Base-by-base conservation (phyloP, 75 land plant species). In the Picea sitchensis region DNA sequence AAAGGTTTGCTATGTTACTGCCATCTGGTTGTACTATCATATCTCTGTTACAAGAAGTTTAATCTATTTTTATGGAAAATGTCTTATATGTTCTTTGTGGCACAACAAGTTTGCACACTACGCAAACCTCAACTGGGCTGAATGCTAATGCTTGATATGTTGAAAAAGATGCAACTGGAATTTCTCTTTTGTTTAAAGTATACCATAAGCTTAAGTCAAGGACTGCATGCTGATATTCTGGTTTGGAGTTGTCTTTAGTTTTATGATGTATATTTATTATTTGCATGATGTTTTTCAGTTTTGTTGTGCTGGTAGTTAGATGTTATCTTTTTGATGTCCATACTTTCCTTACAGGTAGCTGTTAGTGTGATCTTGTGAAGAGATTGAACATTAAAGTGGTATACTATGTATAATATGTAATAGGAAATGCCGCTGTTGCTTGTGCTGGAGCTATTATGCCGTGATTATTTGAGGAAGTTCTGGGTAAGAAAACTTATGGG, bases 1-100 rank as follows among this genome's bases (percentile, higher is more conserved):
- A 44, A 94, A 96, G 98, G 98, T 94, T 84, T 58, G 64, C 12
- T 34, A 36, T 17, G 59, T 20, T 20, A 51, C 54, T 51, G 54
- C 54, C 54, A 51, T 36, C 23, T 73, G 15, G 20, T 36, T 18
- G 5, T 32, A 36, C 8, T 67, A 17, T 38, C 36, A 15, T 32
- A 34, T 5, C 71, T 67, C 2, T 5, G 8, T 8, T 34, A 38
- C 71, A 34, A 34, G 36, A 67, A 67, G 0, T 20, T 38, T 67
- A 67, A 67, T 67, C 44, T 67, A 32, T 4, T 7, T 51, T 65
- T 32, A 32, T 34, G 38, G 69, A 65, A 51, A 51, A 9, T 51
- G 8, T 51, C 54, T 51, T 51, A 0, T 51, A 51, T 51, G 54
- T 51, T 51, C 11, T 51, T 47, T 30, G 68, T 34, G 18, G 14